Conservation (phyloP, 805 yeast species). For the Jamesozyma lodderae region DNA sequence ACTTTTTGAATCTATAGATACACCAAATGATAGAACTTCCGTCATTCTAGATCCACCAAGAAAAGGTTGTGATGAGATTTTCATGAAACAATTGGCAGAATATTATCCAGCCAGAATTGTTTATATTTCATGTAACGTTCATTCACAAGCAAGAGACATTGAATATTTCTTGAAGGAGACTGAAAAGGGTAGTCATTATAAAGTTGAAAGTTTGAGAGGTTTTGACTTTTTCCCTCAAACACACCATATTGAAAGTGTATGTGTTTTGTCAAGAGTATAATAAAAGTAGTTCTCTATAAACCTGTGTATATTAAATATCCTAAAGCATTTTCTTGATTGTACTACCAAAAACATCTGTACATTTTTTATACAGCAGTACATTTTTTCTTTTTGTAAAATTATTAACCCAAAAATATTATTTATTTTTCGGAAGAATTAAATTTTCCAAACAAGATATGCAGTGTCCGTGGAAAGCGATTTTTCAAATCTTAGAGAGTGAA, state of each 20-base stretch:
- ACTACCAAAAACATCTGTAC: too few species aligned
- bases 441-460: too few species aligned
- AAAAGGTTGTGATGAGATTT: conserved; percentile 88
- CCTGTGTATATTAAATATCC: too few species aligned
- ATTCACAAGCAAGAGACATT: conserved; percentile 91
- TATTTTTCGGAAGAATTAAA: too few species aligned
- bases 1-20: conserved; percentile 68
- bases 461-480: too few species aligned
- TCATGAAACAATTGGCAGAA: conserved; percentile 73
- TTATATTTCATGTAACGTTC: conserved; percentile 96
- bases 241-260: conserved; percentile 84
- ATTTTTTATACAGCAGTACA: too few species aligned
- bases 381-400: too few species aligned
- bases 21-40: conserved; percentile 69
- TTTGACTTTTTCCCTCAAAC: conserved; percentile 97
- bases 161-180: conserved; percentile 71
- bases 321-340: too few species aligned
- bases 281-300: background rate
- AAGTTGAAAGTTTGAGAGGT: conserved; percentile 77
- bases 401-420: too few species aligned
- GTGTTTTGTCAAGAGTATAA: conserved; percentile 43
- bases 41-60: conserved; percentile 95
- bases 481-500: too few species aligned
- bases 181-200: conserved; percentile 50
- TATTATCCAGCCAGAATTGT: conserved; percentile 81